Evolutionary conservation across 2,329 filamentous ascomycete species (phyloP).

Genomic region (Helminthosporium solani): DNA sequence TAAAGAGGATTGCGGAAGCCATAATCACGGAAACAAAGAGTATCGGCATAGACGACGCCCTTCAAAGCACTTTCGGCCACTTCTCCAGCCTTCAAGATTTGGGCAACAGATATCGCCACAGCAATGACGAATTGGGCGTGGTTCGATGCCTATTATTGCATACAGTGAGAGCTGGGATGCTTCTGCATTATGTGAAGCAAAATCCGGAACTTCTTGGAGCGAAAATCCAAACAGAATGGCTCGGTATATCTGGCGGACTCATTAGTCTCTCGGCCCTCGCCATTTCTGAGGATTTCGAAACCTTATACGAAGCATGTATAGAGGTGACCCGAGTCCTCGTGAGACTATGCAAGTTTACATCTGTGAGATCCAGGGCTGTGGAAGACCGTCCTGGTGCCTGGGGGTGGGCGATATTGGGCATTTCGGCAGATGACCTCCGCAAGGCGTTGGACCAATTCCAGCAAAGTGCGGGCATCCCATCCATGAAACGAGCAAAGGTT

Average conservation of each 20-base stretch:
- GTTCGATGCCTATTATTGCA: background rate
- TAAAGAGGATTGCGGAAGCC: conserved; percentile 6
- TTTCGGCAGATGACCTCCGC: conserved; percentile 9
- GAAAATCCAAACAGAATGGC: conserved; percentile 6
- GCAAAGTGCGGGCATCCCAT: background rate
- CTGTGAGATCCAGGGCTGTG: conserved; percentile 11
- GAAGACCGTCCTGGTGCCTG: conserved; percentile 12
- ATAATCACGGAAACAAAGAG: conserved; percentile 8
- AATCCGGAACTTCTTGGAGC: conserved; percentile 7
- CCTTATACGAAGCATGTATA: conserved; percentile 8
- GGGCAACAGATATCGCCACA: conserved; percentile 5
- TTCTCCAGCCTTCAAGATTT: conserved; percentile 16
- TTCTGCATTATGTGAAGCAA: conserved; percentile 3
- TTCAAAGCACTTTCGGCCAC: conserved; percentile 10
- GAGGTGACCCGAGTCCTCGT: conserved; percentile 7
- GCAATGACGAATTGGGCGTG: background rate
- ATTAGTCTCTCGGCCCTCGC: conserved; percentile 5
- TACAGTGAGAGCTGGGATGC: background rate
- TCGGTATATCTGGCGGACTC: conserved; percentile 14
- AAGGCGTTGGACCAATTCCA: conserved; percentile 14
- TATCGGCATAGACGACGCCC: conserved; percentile 6
- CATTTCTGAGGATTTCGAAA: conserved; percentile 8
- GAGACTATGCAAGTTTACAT: conserved; percentile 11
- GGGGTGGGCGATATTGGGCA: conserved; percentile 14
- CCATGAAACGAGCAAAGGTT: conserved; percentile 8